Base-by-base conservation (phyloP, 371 early-diverging fungal species). In the Mucor piriformis region DNA sequence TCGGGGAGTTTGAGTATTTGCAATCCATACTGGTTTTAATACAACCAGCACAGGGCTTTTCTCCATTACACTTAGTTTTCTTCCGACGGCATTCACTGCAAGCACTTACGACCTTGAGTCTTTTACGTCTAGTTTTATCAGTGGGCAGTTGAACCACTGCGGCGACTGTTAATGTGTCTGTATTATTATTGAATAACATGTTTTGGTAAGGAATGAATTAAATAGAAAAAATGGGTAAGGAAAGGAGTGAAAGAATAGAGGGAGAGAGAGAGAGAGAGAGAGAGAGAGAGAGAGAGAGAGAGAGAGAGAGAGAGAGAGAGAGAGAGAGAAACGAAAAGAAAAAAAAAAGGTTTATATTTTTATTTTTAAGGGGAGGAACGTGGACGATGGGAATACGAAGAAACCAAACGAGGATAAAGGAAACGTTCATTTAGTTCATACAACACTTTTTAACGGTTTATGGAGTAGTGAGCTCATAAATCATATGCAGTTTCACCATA, bases 61-160 rank as follows among this genome's bases (percentile, higher is more conserved):
- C 77, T n/a, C 86, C 86, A 66, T 86, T 81, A 54, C 86, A 85
- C 59, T 83, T 83, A 50, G 82, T 83, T 61, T 85, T 85, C 67
- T 83, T 82, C 21, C 84, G 74, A 56, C 86, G 72, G 54, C 86
- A 85, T 61, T 82, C 83, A 27, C 77, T 64, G 48, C 84, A 84
- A 7, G 87, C 87, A 48, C 84, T 86, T 20, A 84, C 79, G 37
- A 86, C 83, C 63, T 85, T 85, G 51, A 77, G 67, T 27, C 78
- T 62, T 52, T 77, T 77, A 24, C 77, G 70, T 57, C 74, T 66
- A 13, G 77, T 66, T 54, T 65, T 70, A 42, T 74, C 74, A 12
- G 66, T 46, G 15, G 64, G 66, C 46, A 64, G 15, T 59, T 66
- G 61, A n/a, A 61, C 61, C 18, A 37, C 23, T 46, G 44, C 47